Evolutionary conservation across 805 yeast species (phyloP).

Genomic region (Wickerhamomyces rabaulensis): DNA sequence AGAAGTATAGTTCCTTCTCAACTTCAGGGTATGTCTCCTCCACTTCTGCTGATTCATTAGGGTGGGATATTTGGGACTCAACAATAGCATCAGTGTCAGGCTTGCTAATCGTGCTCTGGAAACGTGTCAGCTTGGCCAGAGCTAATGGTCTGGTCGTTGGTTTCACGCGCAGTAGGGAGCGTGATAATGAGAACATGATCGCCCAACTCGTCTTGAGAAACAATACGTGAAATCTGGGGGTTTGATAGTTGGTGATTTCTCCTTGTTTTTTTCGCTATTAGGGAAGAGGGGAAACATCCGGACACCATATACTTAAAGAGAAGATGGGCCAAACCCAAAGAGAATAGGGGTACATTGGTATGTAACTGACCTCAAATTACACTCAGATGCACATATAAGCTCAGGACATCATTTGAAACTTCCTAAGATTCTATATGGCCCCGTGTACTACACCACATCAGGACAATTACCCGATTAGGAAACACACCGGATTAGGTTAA

Average conservation of each 20-base stretch:
- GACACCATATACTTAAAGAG: not conserved
- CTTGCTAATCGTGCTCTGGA: not conserved
- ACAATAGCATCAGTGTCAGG: not conserved
- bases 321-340: too few species aligned
- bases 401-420: too few species aligned
- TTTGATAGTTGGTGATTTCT: not conserved
- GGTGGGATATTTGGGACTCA: not conserved
- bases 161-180: not conserved
- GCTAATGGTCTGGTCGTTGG: not conserved
- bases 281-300: not conserved
- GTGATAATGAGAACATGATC: not conserved
- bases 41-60: not conserved
- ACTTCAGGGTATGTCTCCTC: slow-evolving; percentile 46
- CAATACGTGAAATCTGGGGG: not conserved
- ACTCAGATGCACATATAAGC: too few species aligned
- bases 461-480: not conserved
- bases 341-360: too few species aligned
- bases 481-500: not conserved
- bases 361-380: too few species aligned
- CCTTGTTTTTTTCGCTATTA: not conserved
- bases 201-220: too few species aligned
- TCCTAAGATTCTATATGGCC: too few species aligned
- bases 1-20: slow-evolving; percentile 54
- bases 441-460: too few species aligned
- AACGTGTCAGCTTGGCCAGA: not conserved